These are phyloP conservation scores for Rhodosporidiobolus odoratus DNA, from an alignment of 768 basidiomycete genomes.

Conservation along the genomic window DNA sequence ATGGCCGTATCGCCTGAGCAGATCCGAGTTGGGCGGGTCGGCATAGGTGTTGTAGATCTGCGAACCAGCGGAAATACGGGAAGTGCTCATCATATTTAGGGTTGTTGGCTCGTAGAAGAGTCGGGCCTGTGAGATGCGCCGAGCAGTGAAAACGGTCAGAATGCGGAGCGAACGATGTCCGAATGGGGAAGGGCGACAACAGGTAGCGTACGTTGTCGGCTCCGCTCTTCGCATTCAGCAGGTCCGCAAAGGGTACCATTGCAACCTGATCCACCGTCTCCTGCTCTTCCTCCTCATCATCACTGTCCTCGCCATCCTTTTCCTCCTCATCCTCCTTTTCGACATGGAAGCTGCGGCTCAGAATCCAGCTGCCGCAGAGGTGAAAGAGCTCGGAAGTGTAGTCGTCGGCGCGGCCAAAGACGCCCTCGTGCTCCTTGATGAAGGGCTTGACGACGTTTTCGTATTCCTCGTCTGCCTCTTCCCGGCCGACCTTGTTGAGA, in stretches of 20 bases:
- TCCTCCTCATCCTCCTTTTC: conserved; percentile 46
- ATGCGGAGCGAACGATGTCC: background rate
- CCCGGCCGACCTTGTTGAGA: conserved; percentile 80
- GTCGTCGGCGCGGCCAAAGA: conserved; percentile 56
- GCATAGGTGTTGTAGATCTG: conserved; percentile 99
- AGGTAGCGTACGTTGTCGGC: conserved; percentile 66
- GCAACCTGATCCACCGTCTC: conserved; percentile 60
- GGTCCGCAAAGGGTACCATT: conserved; percentile 95
- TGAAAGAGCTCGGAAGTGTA: conserved; percentile 76
- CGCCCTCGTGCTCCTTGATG: conserved; percentile 61
- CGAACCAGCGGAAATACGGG: conserved; percentile 64
- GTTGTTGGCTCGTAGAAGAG: conserved; percentile 69
- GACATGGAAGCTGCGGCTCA: conserved; percentile 87
- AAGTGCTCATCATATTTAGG: conserved; percentile 76
- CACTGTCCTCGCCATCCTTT: conserved; percentile 47
- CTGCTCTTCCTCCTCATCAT: conserved; percentile 40
- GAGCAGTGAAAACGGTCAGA: no score
- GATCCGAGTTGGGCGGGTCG: conserved; percentile 79
- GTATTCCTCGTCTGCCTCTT: conserved; percentile 72
- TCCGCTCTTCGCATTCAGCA: conserved; percentile 82
- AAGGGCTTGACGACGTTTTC: conserved; percentile 62
- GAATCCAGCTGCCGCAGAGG: conserved; percentile 80
- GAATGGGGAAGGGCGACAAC: no score
- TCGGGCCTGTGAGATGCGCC: conserved; percentile 63
- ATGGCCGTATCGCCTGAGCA: conserved; percentile 90